Percentiles rank a stretch among this genome's conserved stretches.
phyloP scores from a whole-genome alignment of 2,329 filamentous ascomycete genomes.

The Exophiala alcalophila region DNA sequence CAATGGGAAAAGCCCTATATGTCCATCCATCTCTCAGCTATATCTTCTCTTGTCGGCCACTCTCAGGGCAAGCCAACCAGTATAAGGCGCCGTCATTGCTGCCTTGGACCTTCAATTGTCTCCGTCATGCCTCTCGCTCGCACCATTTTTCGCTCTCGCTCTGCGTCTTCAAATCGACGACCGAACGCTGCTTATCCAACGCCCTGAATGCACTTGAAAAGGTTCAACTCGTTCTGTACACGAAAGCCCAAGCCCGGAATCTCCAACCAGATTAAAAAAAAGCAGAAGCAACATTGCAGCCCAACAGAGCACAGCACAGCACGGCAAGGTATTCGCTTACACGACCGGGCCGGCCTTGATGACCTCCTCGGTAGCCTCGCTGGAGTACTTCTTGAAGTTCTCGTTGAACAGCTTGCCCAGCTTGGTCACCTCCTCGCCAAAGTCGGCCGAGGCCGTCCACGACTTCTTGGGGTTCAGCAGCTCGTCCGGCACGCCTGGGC shows the following conservation, averaged over 20 bases:
- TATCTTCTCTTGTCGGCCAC: conserved; percentile 8
- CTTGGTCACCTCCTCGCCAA: conserved; percentile 85
- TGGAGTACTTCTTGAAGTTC: conserved; percentile 96
- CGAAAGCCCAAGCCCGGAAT: background rate
- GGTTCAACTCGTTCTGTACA: conserved; percentile 24
- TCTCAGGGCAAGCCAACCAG: conserved; percentile 12
- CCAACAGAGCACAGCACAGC: conserved; percentile 6
- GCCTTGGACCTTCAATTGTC: no score
- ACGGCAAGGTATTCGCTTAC: conserved; percentile 20
- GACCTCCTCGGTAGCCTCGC: conserved; percentile 76
- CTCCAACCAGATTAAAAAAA: no score
- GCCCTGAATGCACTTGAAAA: conserved; percentile 17
- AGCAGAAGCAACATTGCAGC: no score
- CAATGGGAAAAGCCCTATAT: conserved; percentile 1
- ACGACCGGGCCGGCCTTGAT: conserved; percentile 53
- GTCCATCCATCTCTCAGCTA: conserved; percentile 14
- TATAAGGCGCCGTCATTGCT: conserved; percentile 21
- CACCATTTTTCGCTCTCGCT: conserved; percentile 15
- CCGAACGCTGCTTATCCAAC: conserved; percentile 26
- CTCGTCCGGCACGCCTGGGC: conserved; percentile 83
- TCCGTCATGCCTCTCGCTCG: conserved; percentile 31
- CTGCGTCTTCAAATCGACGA: conserved; percentile 17
- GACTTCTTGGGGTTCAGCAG: conserved; percentile 91
- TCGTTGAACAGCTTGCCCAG: conserved; percentile 85
- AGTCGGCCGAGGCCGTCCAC: conserved; percentile 82